Percentiles rank a stretch among this genome's conserved stretches.
phyloP scores from a whole-genome alignment of 2,329 filamentous ascomycete genomes.

The Fusarium euwallaceae region DNA sequence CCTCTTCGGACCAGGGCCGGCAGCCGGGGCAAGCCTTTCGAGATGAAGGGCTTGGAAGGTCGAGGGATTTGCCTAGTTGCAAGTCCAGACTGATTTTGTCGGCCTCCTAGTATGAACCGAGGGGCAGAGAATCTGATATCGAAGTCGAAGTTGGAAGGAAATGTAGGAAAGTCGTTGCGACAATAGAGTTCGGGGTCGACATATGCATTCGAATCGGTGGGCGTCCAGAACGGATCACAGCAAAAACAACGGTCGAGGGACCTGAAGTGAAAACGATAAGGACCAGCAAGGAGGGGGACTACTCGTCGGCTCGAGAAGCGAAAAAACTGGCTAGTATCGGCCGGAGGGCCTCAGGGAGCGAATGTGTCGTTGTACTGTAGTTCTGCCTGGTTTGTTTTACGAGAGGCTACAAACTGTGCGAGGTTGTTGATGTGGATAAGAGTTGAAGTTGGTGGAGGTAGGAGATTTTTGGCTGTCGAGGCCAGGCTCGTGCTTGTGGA shows the following conservation, averaged over 20 bases:
- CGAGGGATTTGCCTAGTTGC: slow-evolving; percentile 30
- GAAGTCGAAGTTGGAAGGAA: slow-evolving; percentile 21
- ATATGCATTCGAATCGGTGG: slow-evolving; percentile 42
- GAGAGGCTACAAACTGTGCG: slow-evolving; percentile 31
- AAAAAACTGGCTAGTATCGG: slow-evolving; percentile 34
- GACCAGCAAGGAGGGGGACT: slow-evolving; percentile 37
- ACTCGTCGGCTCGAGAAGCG: slow-evolving; percentile 24
- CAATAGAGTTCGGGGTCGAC: slow-evolving; percentile 39
- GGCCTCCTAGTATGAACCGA: slow-evolving; percentile 27
- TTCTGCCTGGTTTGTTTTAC: slow-evolving; percentile 32
- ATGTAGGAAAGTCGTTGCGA: slow-evolving; percentile 40
- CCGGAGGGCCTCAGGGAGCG: slow-evolving; percentile 39
- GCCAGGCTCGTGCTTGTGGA: slow-evolving; percentile 40
- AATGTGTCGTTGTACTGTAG: slow-evolving; percentile 16
- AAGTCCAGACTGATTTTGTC: slow-evolving; percentile 16
- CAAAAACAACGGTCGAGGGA: slow-evolving; percentile 23
- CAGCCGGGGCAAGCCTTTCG: slow-evolving; percentile 51
- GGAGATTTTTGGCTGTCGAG: slow-evolving; percentile 47
- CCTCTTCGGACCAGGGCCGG: slow-evolving; percentile 54
- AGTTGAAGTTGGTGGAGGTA: slow-evolving; percentile 42
- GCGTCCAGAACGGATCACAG: slow-evolving; percentile 22
- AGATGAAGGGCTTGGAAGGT: slow-evolving; percentile 33
- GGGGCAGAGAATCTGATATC: slow-evolving; percentile 24
- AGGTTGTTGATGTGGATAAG: slow-evolving; percentile 34
- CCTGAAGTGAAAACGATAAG: slow-evolving; percentile 25